Base-by-base conservation (phyloP, 148 eudicot species). In the Rhododendron mucronatum region DNA sequence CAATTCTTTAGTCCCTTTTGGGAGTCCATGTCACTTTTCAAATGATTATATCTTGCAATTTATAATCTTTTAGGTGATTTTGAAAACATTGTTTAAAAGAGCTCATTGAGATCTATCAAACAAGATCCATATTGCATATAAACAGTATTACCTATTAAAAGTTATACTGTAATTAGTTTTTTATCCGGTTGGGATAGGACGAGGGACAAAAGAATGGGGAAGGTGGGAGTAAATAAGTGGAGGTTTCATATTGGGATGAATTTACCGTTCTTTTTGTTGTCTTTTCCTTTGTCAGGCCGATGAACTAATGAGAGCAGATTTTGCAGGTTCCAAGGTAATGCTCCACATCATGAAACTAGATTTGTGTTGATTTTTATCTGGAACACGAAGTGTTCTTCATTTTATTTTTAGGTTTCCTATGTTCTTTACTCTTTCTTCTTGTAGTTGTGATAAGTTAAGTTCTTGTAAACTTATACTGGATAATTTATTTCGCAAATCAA, bases 321-420 rank as follows among this genome's bases (percentile, higher is more conserved):
- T 97, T 82, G 93, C 82, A 91, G 99, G 99, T 84, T 94, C 98
- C 86, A 97, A 94, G 98, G 99, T 97, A 85, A 89, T 85, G 16
- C 81, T 74, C 79, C 86, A 69, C 37, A 61, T 14, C 37, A 37
- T 9, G 10, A n/a, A 71, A n/a, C 80, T 65, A 55, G 57, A 37
- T 48, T 18, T 84, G 39, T 15, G 55, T 47, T 44, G 9, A 20
- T 51, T 71, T 82, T 7, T 76, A 53, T 78, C 48, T 85, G 83
- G 39, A 48, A 51, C 2, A 11, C 8, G 41, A 85, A 57, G 39
- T 74, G 26, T 21, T 71, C 41, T 7, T 44, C 0, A 35, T 6
- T 51, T 33, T 77, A 15, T 7, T 39, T 82, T 59, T 15, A 18
- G 0, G 71, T 45, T 53, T 35, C 6, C 47, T 9, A 35, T 61